Conservation (phyloP, 345 rosid genomes). For the Lepidium didymum region DNA sequence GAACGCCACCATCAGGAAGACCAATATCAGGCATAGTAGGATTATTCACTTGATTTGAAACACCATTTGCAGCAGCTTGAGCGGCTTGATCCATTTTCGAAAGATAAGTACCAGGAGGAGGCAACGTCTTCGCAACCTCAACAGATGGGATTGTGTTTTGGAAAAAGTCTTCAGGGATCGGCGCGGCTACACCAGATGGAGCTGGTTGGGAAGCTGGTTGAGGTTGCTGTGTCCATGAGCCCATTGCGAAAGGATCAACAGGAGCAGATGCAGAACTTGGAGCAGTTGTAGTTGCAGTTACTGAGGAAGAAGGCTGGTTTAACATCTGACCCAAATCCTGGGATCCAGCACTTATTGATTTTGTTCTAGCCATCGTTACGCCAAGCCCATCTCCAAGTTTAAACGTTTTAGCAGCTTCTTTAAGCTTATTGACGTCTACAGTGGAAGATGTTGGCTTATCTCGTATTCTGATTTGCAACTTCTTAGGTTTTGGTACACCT, state of each 20-base stretch:
- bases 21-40: conserved; percentile 46
- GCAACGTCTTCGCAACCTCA: conserved; percentile 76
- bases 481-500: conserved; percentile 58
- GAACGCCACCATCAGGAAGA: conserved; percentile 74
- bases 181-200: conserved; percentile 43
- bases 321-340: conserved; percentile 59
- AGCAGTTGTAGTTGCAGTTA: conserved; percentile 30
- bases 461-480: conserved; percentile 81
- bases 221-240: conserved; percentile 45
- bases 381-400: conserved; percentile 86
- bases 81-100: conserved; percentile 62
- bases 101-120: conserved; percentile 86
- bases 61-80: conserved; percentile 34
- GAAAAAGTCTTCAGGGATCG: conserved; percentile 96
- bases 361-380: conserved; percentile 58
- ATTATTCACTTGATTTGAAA: conserved; percentile 35
- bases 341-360: conserved; percentile 47
- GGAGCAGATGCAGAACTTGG: conserved; percentile 43
- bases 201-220: conserved; percentile 44
- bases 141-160: conserved; percentile 85
- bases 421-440: conserved; percentile 86
- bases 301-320: conserved; percentile 41
- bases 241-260: conserved; percentile 61
- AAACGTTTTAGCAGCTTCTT: conserved; percentile 83
- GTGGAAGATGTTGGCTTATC: conserved; percentile 75